Conservation (phyloP, 116 monocot genomes). For the Phalaenopsis hybrid region DNA sequence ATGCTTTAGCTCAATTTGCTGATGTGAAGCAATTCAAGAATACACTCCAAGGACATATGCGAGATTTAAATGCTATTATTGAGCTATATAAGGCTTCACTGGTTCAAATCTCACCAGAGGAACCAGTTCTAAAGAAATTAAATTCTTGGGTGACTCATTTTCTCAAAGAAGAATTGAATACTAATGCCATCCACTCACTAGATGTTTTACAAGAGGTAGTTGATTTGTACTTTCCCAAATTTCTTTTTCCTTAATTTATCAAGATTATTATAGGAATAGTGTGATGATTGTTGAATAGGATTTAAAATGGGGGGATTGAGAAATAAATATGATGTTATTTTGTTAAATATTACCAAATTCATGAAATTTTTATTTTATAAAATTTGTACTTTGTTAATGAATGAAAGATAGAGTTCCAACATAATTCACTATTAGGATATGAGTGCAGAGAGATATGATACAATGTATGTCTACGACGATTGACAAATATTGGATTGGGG, state of each 20-base stretch:
- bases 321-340: not conserved
- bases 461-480: too few relatives aligned
- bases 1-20: conserved; percentile 30
- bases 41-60: conserved; percentile 38
- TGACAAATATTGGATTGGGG: not conserved
- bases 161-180: conserved; percentile 29
- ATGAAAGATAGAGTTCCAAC: not conserved
- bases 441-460: not conserved
- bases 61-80: conserved; percentile 38
- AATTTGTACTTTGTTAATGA: not conserved
- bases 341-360: not conserved
- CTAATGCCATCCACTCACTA: not conserved
- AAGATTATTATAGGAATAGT: not conserved
- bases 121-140: conserved; percentile 49
- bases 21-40: conserved; percentile 28
- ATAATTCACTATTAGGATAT: not conserved
- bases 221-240: not conserved
- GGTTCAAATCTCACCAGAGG: conserved; percentile 36
- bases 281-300: not conserved
- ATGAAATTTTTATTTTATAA: not conserved
- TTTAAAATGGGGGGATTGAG: not conserved
- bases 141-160: conserved; percentile 40
- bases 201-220: conserved; percentile 39
- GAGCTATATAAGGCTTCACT: conserved; percentile 83
- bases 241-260: not conserved